Base-by-base conservation (phyloP, 2,329 filamentous ascomycete genomes). In the Incumbomyces delicatus region DNA sequence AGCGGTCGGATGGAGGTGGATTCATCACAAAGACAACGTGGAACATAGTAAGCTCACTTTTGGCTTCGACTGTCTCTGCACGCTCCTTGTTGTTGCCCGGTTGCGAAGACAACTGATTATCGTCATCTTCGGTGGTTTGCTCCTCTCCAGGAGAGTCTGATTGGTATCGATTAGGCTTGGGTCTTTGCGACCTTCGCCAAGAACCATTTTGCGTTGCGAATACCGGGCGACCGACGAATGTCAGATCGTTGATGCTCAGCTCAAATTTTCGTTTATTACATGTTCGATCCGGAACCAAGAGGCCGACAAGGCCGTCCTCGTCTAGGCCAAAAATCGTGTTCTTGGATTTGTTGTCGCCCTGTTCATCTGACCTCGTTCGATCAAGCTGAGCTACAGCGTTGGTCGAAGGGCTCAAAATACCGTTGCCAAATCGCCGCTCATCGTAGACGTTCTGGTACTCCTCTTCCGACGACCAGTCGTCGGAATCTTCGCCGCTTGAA, bases 11-110 rank as follows among this genome's bases (percentile, higher is more conserved):
- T 44, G 82, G 79, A 41, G 82, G 83, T 2, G 88, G 85, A 55
- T 87, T 84, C 53, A 95, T 71, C 42, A 95, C 85, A 63, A 96
- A 96, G 18, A 96, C 88, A 10, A 95, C 77, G 63, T 95, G 94
- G 67, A 98, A 98, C 90, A 96, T 96, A 52, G 83, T 88, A 85
- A 96, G 89, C 39, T 78, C 78, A 49, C 77, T 69, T 50, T 71
- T 74, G 42, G 72, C 69, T 39, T 61, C 55, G 29, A 52, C 34
- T 18, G 35, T 20, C 12, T 38, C 12, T 10, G 27, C 14, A 8
- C n/a, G 20, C 10, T 44, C 6, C 33, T 33, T 46, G 16, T 46
- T 41, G 17, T 44, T 30, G 32, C 20, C 2, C 17, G 10, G 18
- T 4, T 43, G 31, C 8, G 40, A 14, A 17, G 16, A 16, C 3